Evolutionary conservation across 169 alveolate genomes (phyloP), one percentile per base, ranked within the genome.

Genomic region (Plasmodium billcollinsi): DNA sequence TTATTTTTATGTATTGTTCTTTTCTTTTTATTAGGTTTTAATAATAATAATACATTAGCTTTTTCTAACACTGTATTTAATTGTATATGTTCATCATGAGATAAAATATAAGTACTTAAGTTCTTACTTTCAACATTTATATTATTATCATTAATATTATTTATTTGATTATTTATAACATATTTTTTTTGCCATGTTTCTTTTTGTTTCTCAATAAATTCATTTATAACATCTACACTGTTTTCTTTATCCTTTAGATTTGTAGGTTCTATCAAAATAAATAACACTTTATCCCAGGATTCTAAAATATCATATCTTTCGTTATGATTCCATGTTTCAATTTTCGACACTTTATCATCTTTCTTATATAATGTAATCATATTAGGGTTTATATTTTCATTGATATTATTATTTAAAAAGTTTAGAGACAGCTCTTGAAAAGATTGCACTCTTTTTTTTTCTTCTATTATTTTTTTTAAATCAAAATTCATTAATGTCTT

Each of bases 371-470:
- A 67, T 21, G 67, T 73, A 52, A 80, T 80, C 12, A 80, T 18
- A 33, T 80, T 80, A 7, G 90, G 90, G 26, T 80, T 80, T n/a
- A 80, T 29, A 49, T 29, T 80, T 12, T 29, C 15, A 49, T 47
- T 63, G 33, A 67, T 7, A 52, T 80, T 72, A 39, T 71, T 69
- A 47, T 69, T 80, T 69, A 80, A 66, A 80, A 80, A 80, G 33
- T 80, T 80, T 33, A 80, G 54, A 67, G 83, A 67, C 50, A 80
- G 50, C 24, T 80, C 90, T 67, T 80, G 73, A 29, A 80, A 67
- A 45, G 90, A 21, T 3, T 80, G 90, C 29, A 54, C 90, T n/a
- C 67, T 80, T 59, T 85, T 85, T 85, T 72, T 70, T 20, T 85
- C 88, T 49, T 70, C 61, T n/a, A 72, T 62, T 14, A 85, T 71